Evolutionary conservation across 1,284 basidiomycete genomes (phyloP).

Genomic region (Trametes versicolor): DNA sequence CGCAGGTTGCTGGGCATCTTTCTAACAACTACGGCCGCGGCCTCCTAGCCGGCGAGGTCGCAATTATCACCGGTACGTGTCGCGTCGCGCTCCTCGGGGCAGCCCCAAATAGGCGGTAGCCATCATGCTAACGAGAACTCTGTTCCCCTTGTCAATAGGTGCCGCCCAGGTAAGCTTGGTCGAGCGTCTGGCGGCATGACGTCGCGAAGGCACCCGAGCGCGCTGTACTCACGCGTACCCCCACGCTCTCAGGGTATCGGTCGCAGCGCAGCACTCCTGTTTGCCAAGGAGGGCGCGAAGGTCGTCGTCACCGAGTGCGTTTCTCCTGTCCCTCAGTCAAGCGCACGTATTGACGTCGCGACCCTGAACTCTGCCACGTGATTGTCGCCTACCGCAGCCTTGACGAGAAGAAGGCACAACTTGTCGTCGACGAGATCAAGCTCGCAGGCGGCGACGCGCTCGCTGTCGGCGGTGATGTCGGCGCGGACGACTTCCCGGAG

Average conservation of each 20-base stretch:
- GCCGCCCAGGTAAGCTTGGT: conserved; percentile 70
- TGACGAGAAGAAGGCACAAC: conserved; percentile 69
- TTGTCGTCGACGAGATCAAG: conserved; percentile 81
- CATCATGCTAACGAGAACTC: conserved; percentile 18
- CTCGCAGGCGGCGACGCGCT: conserved; percentile 78
- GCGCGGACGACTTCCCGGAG: conserved; percentile 85
- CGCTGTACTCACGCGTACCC: background rate
- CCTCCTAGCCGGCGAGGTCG: conserved; percentile 80
- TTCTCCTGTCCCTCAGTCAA: background rate
- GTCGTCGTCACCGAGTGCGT: conserved; percentile 86
- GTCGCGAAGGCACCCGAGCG: conserved; percentile 16
- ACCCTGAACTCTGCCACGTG: conserved; percentile 18
- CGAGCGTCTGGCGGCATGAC: conserved; percentile 12
- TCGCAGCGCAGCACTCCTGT: conserved; percentile 76
- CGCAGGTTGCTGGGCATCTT: conserved; percentile 77
- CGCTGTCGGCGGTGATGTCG: conserved; percentile 79
- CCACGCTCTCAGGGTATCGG: conserved; percentile 73
- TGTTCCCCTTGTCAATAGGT: conserved; percentile 50
- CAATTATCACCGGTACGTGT: conserved; percentile 81
- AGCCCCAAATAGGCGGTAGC: conserved; percentile 22
- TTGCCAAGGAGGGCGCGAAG: conserved; percentile 88
- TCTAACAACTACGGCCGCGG: conserved; percentile 69
- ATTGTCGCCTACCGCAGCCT: conserved; percentile 54
- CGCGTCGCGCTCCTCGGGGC: conserved; percentile 24
- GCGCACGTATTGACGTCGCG: background rate